These are phyloP conservation scores for Botrytis byssoidea DNA, from an alignment of 2,329 filamentous ascomycete species.

Conservation along the genomic window DNA sequence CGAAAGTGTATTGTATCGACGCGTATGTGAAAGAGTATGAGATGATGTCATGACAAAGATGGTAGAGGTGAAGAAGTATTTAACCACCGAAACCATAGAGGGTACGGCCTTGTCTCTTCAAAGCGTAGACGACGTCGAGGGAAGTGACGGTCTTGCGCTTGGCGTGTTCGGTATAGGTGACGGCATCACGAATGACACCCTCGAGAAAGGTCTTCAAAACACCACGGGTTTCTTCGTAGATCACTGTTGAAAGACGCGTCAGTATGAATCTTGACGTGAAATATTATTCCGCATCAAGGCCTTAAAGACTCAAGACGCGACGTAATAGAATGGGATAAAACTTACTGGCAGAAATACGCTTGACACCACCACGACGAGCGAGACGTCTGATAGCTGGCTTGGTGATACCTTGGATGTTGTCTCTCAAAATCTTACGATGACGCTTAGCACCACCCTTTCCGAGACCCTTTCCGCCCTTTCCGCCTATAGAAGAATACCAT, in stretches of 20 bases:
- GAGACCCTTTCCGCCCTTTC: conserved; percentile 85
- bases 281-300: neutral
- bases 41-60: conserved; percentile 43
- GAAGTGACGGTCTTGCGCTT: conserved; percentile 74
- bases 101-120: conserved; percentile 65
- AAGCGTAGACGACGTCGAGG: conserved; percentile 63
- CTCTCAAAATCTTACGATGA: conserved; percentile 97
- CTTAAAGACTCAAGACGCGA: conserved; percentile 59
- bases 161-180: conserved; percentile 59
- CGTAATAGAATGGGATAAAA: conserved; percentile 49
- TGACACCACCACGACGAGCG: conserved; percentile 98
- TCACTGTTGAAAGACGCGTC: conserved; percentile 50
- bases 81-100: conserved; percentile 69
- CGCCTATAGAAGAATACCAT: conserved; percentile 27
- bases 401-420: conserved; percentile 99
- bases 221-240: conserved; percentile 80
- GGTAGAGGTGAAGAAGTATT: conserved; percentile 2
- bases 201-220: conserved; percentile 83
- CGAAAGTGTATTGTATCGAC: conserved; percentile 28
- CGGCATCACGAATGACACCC: conserved; percentile 65
- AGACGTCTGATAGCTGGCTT: conserved; percentile 99
- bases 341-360: conserved; percentile 96
- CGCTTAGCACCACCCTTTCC: conserved; percentile 98
- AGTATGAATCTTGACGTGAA: conserved; percentile 57
- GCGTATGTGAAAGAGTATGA: conserved; percentile 51